Base-by-base conservation (phyloP, 1,284 basidiomycete genomes). In the Puccinia hordei region DNA sequence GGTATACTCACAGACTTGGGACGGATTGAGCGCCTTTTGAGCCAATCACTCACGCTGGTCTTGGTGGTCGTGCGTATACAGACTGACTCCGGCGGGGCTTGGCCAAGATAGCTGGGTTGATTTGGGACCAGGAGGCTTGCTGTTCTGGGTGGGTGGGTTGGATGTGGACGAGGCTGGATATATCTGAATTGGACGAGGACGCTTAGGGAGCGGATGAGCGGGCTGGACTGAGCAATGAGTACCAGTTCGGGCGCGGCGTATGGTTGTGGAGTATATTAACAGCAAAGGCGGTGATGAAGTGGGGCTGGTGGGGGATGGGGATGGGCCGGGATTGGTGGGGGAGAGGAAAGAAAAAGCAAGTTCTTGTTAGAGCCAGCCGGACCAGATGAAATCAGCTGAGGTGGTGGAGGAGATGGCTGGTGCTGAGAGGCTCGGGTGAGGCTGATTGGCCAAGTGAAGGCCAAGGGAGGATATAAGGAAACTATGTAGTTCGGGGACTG, bases 311-410 rank as follows among this genome's bases (percentile, higher is more conserved):
- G 12, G 63, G 5, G 63, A 44, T 12, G 30, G 15, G 24, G 27
- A 13, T n/a, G 27, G 12, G 57, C 27, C 57, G 17, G 57, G 57
- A 59, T 13, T 59, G 27, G 30, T 59, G 12, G 6, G 12, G 38
- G 12, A 41, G 12, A 41, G n/a, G n/a, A 57, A 57, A 24, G 57
- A 3, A 59, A 59, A 59, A 33, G 30, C 17, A 57, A 57, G 15
- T 24, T 17, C 44, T 53, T 57, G 57, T 59, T 59, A 59, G 57
- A 59, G 27, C 38, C 38, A 59, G 27, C 38, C 38, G 57, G 57
- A 59, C 57, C 57, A 59, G 57, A 59, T 59, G 57, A 59, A 59
- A 59, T 59, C 57, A 59, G 57, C 57, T 59, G 27, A 59, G 57
- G 57, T 59, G 44, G 63, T n/a, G 17, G 38, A 30, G 38, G 19